phyloP scores from a whole-genome alignment of 2,329 filamentous ascomycete genomes.

The Drechslerella stenobrocha region DNA sequence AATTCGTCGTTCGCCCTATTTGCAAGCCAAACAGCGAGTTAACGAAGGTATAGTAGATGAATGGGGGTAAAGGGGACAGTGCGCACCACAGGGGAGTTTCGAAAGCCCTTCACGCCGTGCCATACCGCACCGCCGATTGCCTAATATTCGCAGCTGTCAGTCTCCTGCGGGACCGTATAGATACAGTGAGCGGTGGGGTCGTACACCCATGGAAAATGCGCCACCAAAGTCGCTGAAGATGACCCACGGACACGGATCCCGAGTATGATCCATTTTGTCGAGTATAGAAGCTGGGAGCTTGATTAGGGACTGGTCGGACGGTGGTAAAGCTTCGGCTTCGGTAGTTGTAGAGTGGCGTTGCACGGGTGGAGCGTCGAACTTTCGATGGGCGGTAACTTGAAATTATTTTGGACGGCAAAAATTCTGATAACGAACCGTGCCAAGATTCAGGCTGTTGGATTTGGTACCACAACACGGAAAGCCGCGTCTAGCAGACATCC shows the following conservation, averaged over 20 bases:
- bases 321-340: neutral
- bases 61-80: neutral
- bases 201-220: conserved; percentile 93
- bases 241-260: conserved; percentile 96
- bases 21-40: neutral
- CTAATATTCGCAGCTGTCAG: conserved; percentile 56
- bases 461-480: neutral
- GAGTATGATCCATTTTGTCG: conserved; percentile 79
- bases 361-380: neutral
- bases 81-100: conserved; percentile 68
- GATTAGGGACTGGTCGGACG: neutral
- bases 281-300: neutral
- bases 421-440: conserved; percentile 1
- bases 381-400: no score
- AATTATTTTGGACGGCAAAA: conserved; percentile 4
- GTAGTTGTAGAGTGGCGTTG: neutral
- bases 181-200: conserved; percentile 54
- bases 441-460: neutral
- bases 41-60: neutral
- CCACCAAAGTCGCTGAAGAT: conserved; percentile 96
- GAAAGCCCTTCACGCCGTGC: conserved; percentile 95
- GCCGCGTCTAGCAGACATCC: no score
- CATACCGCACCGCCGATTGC: conserved; percentile 81
- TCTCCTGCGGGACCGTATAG: neutral
- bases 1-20: conserved; percentile 88